Percentiles rank a stretch among this genome's conserved stretches.
phyloP scores from a whole-genome alignment of 768 basidiomycete species.

The Phaffia tasmanica region DNA sequence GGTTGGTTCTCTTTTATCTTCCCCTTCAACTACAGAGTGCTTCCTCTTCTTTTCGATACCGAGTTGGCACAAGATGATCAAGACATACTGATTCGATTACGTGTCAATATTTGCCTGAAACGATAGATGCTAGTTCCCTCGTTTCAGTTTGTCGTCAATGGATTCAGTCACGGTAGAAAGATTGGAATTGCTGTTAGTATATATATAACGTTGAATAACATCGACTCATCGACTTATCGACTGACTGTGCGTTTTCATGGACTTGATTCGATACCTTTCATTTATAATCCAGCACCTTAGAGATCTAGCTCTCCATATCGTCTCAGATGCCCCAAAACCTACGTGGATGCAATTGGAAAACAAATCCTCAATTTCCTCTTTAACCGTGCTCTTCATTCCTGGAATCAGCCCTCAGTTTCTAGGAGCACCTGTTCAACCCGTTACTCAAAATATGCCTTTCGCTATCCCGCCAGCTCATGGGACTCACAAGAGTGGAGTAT shows the following conservation, averaged over 20 bases:
- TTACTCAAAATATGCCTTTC: slow-evolving; percentile 47
- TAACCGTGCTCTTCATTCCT: slow-evolving; percentile 71
- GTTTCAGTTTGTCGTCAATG: slow-evolving; percentile 70
- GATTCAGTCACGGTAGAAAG: slow-evolving; percentile 65
- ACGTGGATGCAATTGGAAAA: slow-evolving; percentile 85
- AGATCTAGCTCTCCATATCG: slow-evolving; percentile 69
- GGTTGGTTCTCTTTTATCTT: background rate
- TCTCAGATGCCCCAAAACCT: slow-evolving; percentile 70
- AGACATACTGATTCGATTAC: background rate
- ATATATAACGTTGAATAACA: too few species aligned
- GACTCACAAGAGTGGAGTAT: slow-evolving; percentile 38
- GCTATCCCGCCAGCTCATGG: slow-evolving; percentile 40
- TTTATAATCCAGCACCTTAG: slow-evolving; percentile 60
- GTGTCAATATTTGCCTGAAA: background rate
- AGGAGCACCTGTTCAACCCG: slow-evolving; percentile 54
- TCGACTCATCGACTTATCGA: too few species aligned
- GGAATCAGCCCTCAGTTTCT: slow-evolving; percentile 64
- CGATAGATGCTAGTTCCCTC: slow-evolving; percentile 11
- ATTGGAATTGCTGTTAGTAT: slow-evolving; percentile 66
- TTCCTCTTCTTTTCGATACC: background rate
- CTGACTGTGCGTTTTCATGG: background rate
- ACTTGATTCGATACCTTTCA: background rate
- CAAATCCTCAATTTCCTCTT: slow-evolving; percentile 57
- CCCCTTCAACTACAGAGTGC: background rate
- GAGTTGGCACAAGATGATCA: slow-evolving; percentile 1